Conservation (phyloP, 495 filamentous ascomycete species). For the Letharia lupina region DNA sequence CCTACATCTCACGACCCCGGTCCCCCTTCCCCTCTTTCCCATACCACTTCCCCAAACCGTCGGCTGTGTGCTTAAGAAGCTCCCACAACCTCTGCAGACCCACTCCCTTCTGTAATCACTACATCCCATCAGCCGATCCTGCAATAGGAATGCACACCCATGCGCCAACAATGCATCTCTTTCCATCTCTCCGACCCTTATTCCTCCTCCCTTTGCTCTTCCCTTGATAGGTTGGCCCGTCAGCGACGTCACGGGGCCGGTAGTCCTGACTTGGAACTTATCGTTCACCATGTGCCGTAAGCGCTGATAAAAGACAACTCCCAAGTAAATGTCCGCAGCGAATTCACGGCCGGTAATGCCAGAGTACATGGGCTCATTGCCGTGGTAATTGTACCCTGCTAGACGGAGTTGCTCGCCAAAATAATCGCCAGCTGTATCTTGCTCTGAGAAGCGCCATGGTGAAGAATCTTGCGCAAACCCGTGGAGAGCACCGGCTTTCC, state of each 20-base stretch:
- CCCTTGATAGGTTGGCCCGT: constrained; percentile 98
- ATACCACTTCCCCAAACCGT: constrained; percentile 46
- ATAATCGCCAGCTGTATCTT: constrained; percentile 85
- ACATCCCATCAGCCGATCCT: constrained; percentile 94
- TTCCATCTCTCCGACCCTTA: constrained; percentile 99
- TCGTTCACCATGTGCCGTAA: constrained; percentile 99
- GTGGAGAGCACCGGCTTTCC: constrained; percentile 88
- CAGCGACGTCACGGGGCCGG: constrained; percentile 75
- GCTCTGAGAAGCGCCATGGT: constrained; percentile 88
- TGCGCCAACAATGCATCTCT: constrained; percentile 89
- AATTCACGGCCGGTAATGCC: constrained; percentile 94
- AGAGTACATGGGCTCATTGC: constrained; percentile 95
- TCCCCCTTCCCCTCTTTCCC: constrained; percentile 32
- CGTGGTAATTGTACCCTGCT: constrained; percentile 95
- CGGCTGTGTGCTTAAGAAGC: constrained; percentile 74
- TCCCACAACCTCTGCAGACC: constrained; percentile 82
- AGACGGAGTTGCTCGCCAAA: constrained; percentile 91
- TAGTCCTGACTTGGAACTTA: constrained; percentile 97
- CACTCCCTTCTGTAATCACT: constrained; percentile 81
- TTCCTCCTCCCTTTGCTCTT: constrained; percentile 89
- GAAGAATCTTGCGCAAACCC: constrained; percentile 91
- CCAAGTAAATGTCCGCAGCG: constrained; percentile 90
- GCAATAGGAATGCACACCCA: constrained; percentile 86
- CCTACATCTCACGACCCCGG: constrained; percentile 72
- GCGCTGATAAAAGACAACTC: constrained; percentile 95